phyloP scores from a whole-genome alignment of 2,329 filamentous ascomycete genomes.

The Hypoxylon sp. region DNA sequence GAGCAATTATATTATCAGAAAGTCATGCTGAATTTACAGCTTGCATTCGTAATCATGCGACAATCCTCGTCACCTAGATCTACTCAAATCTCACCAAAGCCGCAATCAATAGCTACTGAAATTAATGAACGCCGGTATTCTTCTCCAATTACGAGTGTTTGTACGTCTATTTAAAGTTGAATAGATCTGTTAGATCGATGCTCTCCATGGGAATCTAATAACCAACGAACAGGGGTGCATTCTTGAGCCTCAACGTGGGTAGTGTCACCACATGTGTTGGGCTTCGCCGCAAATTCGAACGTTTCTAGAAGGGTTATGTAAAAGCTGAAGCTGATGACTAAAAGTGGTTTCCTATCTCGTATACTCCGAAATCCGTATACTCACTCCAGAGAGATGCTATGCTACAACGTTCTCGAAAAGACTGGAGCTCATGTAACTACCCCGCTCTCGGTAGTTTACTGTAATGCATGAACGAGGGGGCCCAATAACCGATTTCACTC shows the following conservation, averaged over 20 bases:
- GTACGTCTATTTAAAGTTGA: background rate
- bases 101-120: no score
- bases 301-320: background rate
- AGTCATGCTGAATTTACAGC: no score
- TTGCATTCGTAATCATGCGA: no score
- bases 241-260: conserved; percentile 12
- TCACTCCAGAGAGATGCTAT: background rate
- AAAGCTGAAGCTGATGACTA: no score
- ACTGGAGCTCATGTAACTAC: conserved; percentile 22
- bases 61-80: no score
- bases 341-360: background rate
- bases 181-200: background rate
- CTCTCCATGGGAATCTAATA: background rate
- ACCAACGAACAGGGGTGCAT: background rate
- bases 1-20: no score
- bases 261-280: conserved; percentile 8
- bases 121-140: no score
- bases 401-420: conserved; percentile 4
- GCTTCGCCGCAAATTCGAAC: background rate
- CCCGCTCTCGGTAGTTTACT: conserved; percentile 41
- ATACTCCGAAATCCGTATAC: background rate
- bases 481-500: conserved; percentile 21
- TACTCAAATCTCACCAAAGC: no score
- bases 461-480: conserved; percentile 19
- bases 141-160: background rate